Conservation (phyloP, 306 rosid genomes). For the Cicer arietinum region DNA sequence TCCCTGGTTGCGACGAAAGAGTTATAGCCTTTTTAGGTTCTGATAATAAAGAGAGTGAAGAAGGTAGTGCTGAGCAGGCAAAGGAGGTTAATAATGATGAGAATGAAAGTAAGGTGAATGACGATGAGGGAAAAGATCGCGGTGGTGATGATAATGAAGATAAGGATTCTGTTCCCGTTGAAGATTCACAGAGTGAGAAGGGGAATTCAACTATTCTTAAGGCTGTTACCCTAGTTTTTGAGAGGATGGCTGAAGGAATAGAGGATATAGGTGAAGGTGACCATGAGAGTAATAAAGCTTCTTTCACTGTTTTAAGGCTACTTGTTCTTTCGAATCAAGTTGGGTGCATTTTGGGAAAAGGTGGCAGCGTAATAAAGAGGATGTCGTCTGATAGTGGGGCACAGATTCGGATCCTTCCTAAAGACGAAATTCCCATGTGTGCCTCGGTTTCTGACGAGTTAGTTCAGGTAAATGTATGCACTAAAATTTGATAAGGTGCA, state of each 20-base stretch:
- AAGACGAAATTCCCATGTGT: constrained; percentile 80
- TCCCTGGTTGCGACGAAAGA: constrained; percentile 79
- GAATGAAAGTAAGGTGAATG: constrained; percentile 50
- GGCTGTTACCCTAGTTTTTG: constrained; percentile 73
- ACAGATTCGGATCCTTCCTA: constrained; percentile 83
- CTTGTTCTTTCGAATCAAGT: constrained; percentile 80
- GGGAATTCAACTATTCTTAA: constrained; percentile 55
- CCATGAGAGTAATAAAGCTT: constrained; percentile 53
- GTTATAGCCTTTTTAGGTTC: constrained; percentile 59
- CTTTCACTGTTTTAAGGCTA: constrained; percentile 61
- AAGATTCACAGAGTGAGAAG: constrained; percentile 47
- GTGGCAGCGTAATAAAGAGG: constrained; percentile 87
- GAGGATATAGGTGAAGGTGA: constrained; percentile 53
- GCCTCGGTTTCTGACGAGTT: constrained; percentile 71
- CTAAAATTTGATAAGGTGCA: not conserved
- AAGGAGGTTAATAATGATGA: constrained; percentile 57
- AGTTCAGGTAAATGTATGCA: constrained; percentile 73
- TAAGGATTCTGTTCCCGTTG: constrained; percentile 48
- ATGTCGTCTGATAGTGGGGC: constrained; percentile 93
- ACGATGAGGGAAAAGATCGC: constrained; percentile 36
- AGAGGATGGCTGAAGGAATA: constrained; percentile 66
- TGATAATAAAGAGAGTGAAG: constrained; percentile 63
- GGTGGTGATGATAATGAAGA: constrained; percentile 41
- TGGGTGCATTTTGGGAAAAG: constrained; percentile 91
- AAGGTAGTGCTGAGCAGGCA: constrained; percentile 47